Base-by-base conservation (phyloP, 1,284 basidiomycete species). In the Chondrostereum purpureum region DNA sequence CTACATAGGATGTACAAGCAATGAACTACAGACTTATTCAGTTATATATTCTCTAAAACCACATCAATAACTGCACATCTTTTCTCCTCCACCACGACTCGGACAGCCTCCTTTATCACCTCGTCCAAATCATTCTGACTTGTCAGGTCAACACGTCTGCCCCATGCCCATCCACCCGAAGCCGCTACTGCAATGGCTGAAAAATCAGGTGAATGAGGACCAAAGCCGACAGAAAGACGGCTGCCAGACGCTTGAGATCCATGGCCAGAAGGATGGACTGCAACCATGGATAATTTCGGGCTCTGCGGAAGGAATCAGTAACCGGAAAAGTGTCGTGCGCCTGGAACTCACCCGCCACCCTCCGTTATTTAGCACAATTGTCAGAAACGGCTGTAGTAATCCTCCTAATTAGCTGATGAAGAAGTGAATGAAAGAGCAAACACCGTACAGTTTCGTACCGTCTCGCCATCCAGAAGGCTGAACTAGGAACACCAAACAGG, bases 401-500 rank as follows among this genome's bases (percentile, higher is more conserved):
- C 27, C 36, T 5, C n/a, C n/a, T n/a, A n/a, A n/a, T n/a, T n/a
- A n/a, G n/a, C n/a, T n/a, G n/a, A n/a, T n/a, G n/a, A n/a, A n/a
- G n/a, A n/a, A n/a, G n/a, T n/a, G n/a, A n/a, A n/a, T n/a, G n/a
- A n/a, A n/a, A n/a, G n/a, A n/a, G n/a, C n/a, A n/a, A n/a, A n/a
- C n/a, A n/a, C n/a, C 75, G 52, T 46, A 83, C 81, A 23, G 83
- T 79, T 19, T 78, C 64, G 58, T 86, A 85, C 44, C 70, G 68
- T 51, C 74, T 70, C 0, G 83, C 80, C 60, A 87, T 82, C 83
- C 83, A 85, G 58, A 73, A 86, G 1, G 73, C 75, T 2, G 79
- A 74, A 23, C 74, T 69, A 0, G 84, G 83, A 0, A 83, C 75
- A 1, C 78, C 70, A 56, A 86, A 87, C 55, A 87, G 55, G 56